Evolutionary conservation across 768 basidiomycete genomes (phyloP), one percentile per base, ranked within the genome.

Genomic region (Austroboletus eburneus): DNA sequence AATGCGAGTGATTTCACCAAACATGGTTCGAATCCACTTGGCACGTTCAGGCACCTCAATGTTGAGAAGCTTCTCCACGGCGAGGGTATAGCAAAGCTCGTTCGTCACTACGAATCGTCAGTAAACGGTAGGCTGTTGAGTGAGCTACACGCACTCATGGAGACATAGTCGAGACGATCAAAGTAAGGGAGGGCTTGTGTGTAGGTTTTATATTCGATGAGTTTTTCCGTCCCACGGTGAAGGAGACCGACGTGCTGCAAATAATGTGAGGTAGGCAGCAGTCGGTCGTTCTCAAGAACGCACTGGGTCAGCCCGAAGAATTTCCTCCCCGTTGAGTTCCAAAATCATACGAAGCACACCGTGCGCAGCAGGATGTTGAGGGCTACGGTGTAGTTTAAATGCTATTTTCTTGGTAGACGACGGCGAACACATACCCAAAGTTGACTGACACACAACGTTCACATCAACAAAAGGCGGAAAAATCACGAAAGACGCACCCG

Each of bases 131-230:
- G 27, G 5, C 12, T 27, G 27, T 5, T 14, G 20, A 12, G 9
- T n/a, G 16, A 16, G 40, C 9, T 32, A 72, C 12, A 55, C 90
- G 37, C 60, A 94, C 92, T 99, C 96, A 97, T 98, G 40, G 95
- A 97, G 44, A 98, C 95, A 58, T 99, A 99, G 74, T 99, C 96
- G 49, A 98, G 77, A 58, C 96, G 91, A 67, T 99, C 96, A 64
- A 99, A 99, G 72, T 99, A 98, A 1, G 96, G 96, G 17, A 98
- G 72, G 1, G 96, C 96, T 72, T 99, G 96, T 5, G 83, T 89
- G 63, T 98, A 98, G 1, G 86, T 97, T 74, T 99, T 99, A 78
- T 93, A 95, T 69, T 98, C 96, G 52, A 98, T 98, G 42, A 99
- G 78, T 69, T 98, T 98, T 69, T 99, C 96, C 17, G 95, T 99